These are phyloP conservation scores for Gnetum montanum DNA, from an alignment of 75 land plant species.

Conservation along the genomic window DNA sequence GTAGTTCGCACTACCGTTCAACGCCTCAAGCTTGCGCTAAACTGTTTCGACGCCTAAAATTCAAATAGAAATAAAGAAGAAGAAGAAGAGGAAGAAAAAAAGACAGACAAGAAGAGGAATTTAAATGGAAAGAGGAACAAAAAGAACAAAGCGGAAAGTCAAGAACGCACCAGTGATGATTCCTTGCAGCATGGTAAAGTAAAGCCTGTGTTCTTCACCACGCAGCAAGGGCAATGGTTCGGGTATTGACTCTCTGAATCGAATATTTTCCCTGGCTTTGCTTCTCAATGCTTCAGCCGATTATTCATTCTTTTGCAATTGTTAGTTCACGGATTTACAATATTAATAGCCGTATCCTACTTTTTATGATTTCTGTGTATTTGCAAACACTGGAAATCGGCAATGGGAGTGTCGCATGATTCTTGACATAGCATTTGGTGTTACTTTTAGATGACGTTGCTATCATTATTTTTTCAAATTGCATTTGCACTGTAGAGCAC, in stretches of 20 bases:
- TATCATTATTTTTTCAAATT: too few species aligned
- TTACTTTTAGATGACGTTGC: too few species aligned
- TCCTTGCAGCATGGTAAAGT: constrained; percentile 34
- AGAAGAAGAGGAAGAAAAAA: background rate
- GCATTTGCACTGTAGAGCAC: too few species aligned
- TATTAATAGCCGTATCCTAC: too few species aligned
- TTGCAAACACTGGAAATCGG: too few species aligned
- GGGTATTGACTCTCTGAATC: constrained; percentile 72
- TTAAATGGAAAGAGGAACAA: background rate
- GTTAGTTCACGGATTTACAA: too few species aligned
- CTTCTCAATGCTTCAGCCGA: too few species aligned
- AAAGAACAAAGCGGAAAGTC: constrained; percentile 28
- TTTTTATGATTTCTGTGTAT: too few species aligned
- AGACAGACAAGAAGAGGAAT: background rate
- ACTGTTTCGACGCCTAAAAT: constrained; percentile 4
- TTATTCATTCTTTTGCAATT: too few species aligned
- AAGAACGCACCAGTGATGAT: constrained; percentile 66
- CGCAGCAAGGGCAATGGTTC: constrained; percentile 52
- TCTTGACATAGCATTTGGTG: too few species aligned
- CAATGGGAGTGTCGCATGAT: too few species aligned
- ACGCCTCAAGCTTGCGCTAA: constrained; percentile 42
- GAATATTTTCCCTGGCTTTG: too few species aligned
- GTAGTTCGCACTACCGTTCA: constrained; percentile 44
- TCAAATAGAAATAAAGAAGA: background rate
- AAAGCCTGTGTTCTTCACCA: constrained; percentile 19